Evolutionary conservation across 352 stramenopile species (phyloP).

Genomic region (Phytopythium aichiense): DNA sequence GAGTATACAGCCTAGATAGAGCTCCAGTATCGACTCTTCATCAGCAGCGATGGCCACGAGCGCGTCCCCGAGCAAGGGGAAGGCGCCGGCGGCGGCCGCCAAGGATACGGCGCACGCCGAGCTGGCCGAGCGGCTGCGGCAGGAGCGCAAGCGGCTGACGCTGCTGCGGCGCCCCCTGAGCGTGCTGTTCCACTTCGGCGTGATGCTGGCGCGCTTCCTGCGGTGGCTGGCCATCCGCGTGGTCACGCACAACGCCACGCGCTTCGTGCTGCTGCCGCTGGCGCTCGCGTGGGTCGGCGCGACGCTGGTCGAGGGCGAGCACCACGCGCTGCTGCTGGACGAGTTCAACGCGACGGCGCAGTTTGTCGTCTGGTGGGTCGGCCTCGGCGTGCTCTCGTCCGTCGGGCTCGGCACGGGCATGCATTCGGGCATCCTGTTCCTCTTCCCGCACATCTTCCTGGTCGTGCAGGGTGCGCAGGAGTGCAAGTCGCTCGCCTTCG

Average conservation of each 20-base stretch:
- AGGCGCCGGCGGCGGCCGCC: background rate
- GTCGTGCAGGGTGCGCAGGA: constrained; percentile 87
- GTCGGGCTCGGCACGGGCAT: constrained; percentile 93
- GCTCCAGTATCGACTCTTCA: too few species aligned
- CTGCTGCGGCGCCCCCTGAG: constrained; percentile 71
- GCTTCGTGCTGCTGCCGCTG: constrained; percentile 75
- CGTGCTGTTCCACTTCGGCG: constrained; percentile 78
- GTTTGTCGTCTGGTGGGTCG: constrained; percentile 93
- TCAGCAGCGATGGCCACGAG: background rate
- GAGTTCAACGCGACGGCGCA: constrained; percentile 81
- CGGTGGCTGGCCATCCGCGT: constrained; percentile 68
- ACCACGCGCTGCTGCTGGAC: constrained; percentile 76
- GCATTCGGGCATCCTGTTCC: constrained; percentile 93
- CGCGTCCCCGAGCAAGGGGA: background rate
- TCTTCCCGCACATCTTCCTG: constrained; percentile 95
- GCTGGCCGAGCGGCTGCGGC: constrained; percentile 57
- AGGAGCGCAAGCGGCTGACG: constrained; percentile 82
- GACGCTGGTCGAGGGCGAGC: constrained; percentile 61
- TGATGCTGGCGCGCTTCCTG: constrained; percentile 71
- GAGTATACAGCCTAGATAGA: too few species aligned
- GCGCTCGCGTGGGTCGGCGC: constrained; percentile 60
- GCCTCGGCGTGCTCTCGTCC: constrained; percentile 91
- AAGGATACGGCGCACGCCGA: background rate
- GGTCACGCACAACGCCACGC: constrained; percentile 61
- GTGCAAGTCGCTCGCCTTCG: constrained; percentile 86